A percentile compares a stretch with the other conserved stretches of the same genome.
phyloP scores from a whole-genome alignment of 139 green algal genomes.

The Bryopsis sp. region DNA sequence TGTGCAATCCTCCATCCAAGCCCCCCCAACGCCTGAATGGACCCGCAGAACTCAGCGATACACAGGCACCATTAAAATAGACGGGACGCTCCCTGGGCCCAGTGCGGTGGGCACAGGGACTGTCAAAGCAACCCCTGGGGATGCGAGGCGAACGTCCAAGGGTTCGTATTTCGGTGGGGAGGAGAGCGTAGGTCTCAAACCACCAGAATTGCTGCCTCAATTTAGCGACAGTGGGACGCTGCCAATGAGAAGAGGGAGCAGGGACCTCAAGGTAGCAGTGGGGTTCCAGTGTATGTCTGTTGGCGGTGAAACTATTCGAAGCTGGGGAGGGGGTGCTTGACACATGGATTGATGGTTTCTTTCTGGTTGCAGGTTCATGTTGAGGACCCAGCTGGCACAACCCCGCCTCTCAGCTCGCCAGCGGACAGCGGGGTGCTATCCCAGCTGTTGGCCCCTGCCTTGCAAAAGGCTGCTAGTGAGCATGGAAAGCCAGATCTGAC shows the following conservation, averaged over 20 bases:
- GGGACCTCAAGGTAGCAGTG: background rate
- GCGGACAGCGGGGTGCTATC: background rate
- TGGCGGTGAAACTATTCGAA: background rate
- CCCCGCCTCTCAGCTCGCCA: background rate
- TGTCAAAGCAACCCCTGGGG: too few species aligned
- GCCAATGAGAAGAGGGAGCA: background rate
- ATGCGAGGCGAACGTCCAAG: too few species aligned
- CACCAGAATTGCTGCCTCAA: too few species aligned
- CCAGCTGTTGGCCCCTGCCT: slow-evolving; percentile 2
- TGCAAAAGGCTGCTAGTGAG: background rate
- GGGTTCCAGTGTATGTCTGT: background rate
- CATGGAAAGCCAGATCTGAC: background rate
- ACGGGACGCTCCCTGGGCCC: too few species aligned
- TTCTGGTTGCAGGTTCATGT: background rate
- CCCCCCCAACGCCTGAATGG: too few species aligned
- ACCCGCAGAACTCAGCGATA: too few species aligned
- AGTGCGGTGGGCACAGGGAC: too few species aligned
- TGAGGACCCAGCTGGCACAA: too few species aligned
- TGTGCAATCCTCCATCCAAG: too few species aligned
- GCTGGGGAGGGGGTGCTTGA: background rate
- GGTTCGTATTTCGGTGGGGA: too few species aligned
- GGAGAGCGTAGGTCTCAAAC: too few species aligned
- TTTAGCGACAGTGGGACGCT: background rate
- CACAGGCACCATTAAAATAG: too few species aligned
- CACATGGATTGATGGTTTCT: background rate